Conservation (phyloP, 1,284 basidiomycete species). For the Sutorius eximius region DNA sequence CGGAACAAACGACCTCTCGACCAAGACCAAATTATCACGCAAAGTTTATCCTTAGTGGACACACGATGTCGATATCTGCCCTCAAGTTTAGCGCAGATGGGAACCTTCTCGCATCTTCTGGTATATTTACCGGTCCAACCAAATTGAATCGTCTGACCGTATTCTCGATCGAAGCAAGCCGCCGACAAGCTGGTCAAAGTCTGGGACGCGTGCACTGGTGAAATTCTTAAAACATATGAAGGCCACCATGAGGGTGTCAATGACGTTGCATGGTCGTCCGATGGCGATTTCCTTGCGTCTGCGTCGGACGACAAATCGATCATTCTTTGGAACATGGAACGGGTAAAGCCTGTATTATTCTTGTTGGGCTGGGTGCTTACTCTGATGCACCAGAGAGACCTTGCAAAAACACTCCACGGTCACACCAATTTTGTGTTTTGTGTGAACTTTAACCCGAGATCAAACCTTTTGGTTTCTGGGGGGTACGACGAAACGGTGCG, state of each 20-base stretch:
- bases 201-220: conserved; percentile 72
- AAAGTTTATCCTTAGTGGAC: conserved; percentile 65
- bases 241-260: conserved; percentile 83
- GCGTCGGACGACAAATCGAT: conserved; percentile 90
- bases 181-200: conserved; percentile 79
- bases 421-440: conserved; percentile 96
- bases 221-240: conserved; percentile 66
- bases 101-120: conserved; percentile 68
- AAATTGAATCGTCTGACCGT: conserved; percentile 20
- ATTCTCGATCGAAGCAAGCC: conserved; percentile 50
- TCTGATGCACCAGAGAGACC: conserved; percentile 45
- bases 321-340: conserved; percentile 76
- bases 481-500: conserved; percentile 94
- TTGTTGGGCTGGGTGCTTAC: conserved; percentile 8
- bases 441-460: conserved; percentile 86
- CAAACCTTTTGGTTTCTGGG: conserved; percentile 88
- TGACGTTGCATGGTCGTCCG: conserved; percentile 83
- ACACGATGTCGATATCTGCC: conserved; percentile 70
- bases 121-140: conserved; percentile 44
- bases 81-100: conserved; percentile 82
- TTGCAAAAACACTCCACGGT: conserved; percentile 65
- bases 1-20: conserved; percentile 5
- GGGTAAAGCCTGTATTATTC: conserved; percentile 40
- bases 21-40: conserved; percentile 40
- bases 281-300: conserved; percentile 80